Percentiles rank a stretch among this genome's conserved stretches.
These are phyloP conservation scores for Fagus crenata DNA, from an alignment of 306 rosid genomes.

Conservation along the genomic window DNA sequence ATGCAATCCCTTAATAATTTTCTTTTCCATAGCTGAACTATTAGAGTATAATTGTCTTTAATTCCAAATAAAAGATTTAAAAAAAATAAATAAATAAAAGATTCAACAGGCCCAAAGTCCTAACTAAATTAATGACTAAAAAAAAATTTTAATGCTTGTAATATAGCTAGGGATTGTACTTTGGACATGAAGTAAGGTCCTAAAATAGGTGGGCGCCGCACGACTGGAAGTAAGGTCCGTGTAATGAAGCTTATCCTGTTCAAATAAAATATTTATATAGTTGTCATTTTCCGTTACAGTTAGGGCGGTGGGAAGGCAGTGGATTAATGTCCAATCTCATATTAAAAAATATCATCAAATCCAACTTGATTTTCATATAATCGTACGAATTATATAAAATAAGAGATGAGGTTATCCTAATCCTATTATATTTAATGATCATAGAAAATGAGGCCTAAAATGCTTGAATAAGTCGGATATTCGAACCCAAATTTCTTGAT, in stretches of 20 bases:
- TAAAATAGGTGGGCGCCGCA: too few relatives aligned
- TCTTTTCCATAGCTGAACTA: background rate
- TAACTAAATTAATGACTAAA: background rate
- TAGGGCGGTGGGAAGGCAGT: conserved; percentile 25
- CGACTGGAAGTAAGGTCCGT: background rate
- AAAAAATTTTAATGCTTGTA: background rate
- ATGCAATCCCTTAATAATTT: background rate
- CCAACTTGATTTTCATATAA: conserved; percentile 20
- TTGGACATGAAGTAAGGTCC: background rate
- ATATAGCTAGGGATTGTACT: background rate
- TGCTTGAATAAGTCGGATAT: too few relatives aligned
- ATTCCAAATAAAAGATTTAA: too few relatives aligned
- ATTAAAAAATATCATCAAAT: background rate
- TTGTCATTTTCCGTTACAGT: conserved; percentile 27
- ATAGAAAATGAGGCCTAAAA: too few relatives aligned
- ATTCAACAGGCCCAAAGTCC: background rate
- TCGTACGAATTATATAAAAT: conserved; percentile 6
- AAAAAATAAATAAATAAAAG: background rate
- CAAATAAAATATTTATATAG: background rate
- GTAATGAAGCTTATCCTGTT: background rate
- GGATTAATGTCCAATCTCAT: conserved; percentile 21
- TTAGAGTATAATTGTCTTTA: background rate
- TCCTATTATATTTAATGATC: background rate
- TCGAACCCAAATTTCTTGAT: background rate
- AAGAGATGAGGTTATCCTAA: conserved; percentile 1